phyloP scores from a whole-genome alignment of 805 yeast genomes.

The Monosporozyma unispora region DNA sequence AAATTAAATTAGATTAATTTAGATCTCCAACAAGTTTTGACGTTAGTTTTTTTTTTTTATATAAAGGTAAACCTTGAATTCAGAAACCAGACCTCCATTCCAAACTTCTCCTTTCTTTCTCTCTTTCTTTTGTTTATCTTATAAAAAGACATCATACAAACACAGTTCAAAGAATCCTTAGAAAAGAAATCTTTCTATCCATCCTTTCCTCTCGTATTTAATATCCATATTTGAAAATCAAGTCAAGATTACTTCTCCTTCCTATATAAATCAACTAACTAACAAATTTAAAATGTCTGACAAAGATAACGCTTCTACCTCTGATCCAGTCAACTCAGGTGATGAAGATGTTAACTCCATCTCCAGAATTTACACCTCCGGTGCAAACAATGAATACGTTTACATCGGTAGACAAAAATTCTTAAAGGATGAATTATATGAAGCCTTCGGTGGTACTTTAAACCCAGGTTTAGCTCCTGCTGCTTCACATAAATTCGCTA shows the following conservation, averaged over 20 bases:
- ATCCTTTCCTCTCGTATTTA: too few relatives aligned
- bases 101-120: too few relatives aligned
- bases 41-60: too few relatives aligned
- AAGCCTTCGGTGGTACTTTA: constrained; percentile 77
- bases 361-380: constrained; percentile 29
- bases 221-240: not conserved
- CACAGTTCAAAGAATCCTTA: too few relatives aligned
- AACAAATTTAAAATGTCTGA: constrained; percentile 9
- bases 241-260: too few relatives aligned
- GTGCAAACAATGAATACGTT: constrained; percentile 52
- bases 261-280: not conserved
- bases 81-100: too few relatives aligned
- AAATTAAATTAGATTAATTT: too few relatives aligned
- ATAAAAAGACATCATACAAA: too few relatives aligned
- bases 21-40: too few relatives aligned
- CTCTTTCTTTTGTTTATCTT: too few relatives aligned
- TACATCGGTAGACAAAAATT: constrained; percentile 67
- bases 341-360: constrained; percentile 3
- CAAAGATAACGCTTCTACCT: constrained; percentile 8
- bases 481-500: constrained; percentile 51
- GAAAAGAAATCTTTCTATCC: too few relatives aligned
- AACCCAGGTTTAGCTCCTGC: constrained; percentile 59
- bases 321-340: constrained; percentile 8
- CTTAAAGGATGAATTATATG: constrained; percentile 46
- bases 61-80: too few relatives aligned